A percentile compares a stretch with the other conserved stretches of the same genome.
These are phyloP conservation scores for Didymella segeticola DNA, from an alignment of 2,329 filamentous ascomycete species.

Conservation along the genomic window DNA sequence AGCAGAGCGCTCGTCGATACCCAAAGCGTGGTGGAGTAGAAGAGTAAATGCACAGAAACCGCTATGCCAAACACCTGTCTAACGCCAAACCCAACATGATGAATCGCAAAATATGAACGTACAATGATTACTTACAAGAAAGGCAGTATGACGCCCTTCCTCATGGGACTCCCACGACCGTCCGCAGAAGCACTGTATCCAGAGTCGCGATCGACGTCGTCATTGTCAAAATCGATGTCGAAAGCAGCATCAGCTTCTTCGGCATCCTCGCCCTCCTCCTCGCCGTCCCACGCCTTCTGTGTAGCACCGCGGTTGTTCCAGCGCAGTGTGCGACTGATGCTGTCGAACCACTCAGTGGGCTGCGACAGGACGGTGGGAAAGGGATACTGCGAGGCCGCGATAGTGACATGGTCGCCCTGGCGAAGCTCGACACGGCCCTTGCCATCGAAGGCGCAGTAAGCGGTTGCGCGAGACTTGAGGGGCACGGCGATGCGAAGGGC, in stretches of 20 bases:
- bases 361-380: slow-evolving; percentile 95
- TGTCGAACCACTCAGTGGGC: slow-evolving; percentile 95
- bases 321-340: slow-evolving; percentile 85
- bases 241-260: slow-evolving; percentile 67
- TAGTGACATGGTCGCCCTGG: slow-evolving; percentile 93
- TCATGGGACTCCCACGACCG: slow-evolving; percentile 42
- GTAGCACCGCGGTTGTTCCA: slow-evolving; percentile 95
- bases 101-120: background rate
- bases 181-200: slow-evolving; percentile 48
- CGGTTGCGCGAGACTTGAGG: slow-evolving; percentile 82
- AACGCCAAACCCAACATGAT: background rate
- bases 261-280: slow-evolving; percentile 55
- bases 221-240: slow-evolving; percentile 88
- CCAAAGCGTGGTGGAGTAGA: slow-evolving; percentile 17
- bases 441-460: slow-evolving; percentile 96
- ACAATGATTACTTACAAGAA: slow-evolving; percentile 31
- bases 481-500: slow-evolving; percentile 89
- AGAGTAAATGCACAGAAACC: slow-evolving; percentile 2
- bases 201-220: slow-evolving; percentile 54
- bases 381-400: slow-evolving; percentile 93
- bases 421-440: slow-evolving; percentile 93
- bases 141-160: slow-evolving; percentile 45
- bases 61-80: slow-evolving; percentile 5
- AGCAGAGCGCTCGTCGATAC: slow-evolving; percentile 25
- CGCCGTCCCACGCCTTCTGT: slow-evolving; percentile 79